These are phyloP conservation scores for Sporobolomyces pararoseus DNA, from an alignment of 768 basidiomycete species.

Conservation along the genomic window DNA sequence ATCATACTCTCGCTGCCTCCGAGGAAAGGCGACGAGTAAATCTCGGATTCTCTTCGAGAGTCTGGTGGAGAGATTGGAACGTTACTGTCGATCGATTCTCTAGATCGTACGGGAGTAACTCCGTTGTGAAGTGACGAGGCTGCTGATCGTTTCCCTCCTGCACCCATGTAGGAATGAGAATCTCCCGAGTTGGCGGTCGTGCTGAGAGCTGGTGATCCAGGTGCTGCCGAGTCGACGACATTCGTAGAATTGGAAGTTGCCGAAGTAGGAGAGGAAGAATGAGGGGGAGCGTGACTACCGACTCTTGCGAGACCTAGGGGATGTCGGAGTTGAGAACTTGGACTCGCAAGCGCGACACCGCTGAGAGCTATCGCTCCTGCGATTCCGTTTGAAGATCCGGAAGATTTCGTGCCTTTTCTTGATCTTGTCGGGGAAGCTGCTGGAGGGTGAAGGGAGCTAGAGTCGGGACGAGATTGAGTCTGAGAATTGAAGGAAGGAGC, in stretches of 20 bases:
- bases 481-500: conserved; percentile 18
- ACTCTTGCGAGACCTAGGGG: conserved; percentile 14
- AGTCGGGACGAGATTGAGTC: conserved; percentile 5
- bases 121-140: conserved; percentile 9
- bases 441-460: conserved; percentile 1
- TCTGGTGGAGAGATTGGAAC: background rate
- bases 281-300: background rate
- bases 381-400: conserved; percentile 18
- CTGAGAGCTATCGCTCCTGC: conserved; percentile 38
- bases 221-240: background rate
- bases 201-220: conserved; percentile 3
- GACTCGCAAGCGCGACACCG: conserved; percentile 37
- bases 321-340: conserved; percentile 17
- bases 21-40: background rate
- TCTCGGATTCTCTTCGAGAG: conserved; percentile 4
- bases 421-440: conserved; percentile 10
- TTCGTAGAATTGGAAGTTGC: background rate
- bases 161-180: background rate
- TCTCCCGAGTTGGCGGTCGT: background rate
- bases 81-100: conserved; percentile 23
- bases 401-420: conserved; percentile 5
- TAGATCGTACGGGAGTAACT: conserved; percentile 4
- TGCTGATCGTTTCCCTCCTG: background rate
- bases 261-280: background rate
- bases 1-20: background rate